Evolutionary conservation across 2,329 filamentous ascomycete species (phyloP).

Genomic region (Trichophyton rubrum): DNA sequence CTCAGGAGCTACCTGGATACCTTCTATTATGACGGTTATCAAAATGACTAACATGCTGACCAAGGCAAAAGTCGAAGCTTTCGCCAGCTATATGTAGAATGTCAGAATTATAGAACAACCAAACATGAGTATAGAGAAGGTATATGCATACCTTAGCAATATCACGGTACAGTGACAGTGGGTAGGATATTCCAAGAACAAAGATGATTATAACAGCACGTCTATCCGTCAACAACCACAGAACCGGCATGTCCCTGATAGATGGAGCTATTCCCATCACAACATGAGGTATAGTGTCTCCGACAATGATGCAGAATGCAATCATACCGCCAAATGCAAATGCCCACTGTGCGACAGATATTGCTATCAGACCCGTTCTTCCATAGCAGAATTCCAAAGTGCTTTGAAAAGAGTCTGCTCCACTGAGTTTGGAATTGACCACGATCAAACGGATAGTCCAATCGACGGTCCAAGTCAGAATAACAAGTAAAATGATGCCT

Average conservation of each 20-base stretch:
- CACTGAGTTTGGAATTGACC: constrained; percentile 92
- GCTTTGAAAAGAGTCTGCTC: constrained; percentile 84
- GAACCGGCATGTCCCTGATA: constrained; percentile 56
- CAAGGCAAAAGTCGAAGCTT: constrained; percentile 85
- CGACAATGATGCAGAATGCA: constrained; percentile 93
- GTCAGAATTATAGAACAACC: neutral
- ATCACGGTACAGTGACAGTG: constrained; percentile 84
- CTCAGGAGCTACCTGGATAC: constrained; percentile 58
- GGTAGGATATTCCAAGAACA: constrained; percentile 73
- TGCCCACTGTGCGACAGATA: constrained; percentile 85
- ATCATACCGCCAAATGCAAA: constrained; percentile 99
- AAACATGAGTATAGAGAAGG: neutral
- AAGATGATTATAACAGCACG: constrained; percentile 79
- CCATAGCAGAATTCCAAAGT: constrained; percentile 96
- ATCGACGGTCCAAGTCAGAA: constrained; percentile 73
- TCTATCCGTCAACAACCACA: constrained; percentile 72
- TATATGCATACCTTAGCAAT: constrained; percentile 73
- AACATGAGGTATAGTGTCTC: constrained; percentile 90
- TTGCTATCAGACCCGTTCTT: constrained; percentile 72
- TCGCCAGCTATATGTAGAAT: constrained; percentile 58
- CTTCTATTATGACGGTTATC: constrained; percentile 74
- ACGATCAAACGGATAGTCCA: constrained; percentile 98
- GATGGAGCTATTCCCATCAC: constrained; percentile 69
- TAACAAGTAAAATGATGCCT: constrained; percentile 64
- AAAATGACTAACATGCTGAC: constrained; percentile 90